These are phyloP conservation scores for Didymosphaeria variabile DNA, from an alignment of 2,329 filamentous ascomycete genomes.

Conservation along the genomic window DNA sequence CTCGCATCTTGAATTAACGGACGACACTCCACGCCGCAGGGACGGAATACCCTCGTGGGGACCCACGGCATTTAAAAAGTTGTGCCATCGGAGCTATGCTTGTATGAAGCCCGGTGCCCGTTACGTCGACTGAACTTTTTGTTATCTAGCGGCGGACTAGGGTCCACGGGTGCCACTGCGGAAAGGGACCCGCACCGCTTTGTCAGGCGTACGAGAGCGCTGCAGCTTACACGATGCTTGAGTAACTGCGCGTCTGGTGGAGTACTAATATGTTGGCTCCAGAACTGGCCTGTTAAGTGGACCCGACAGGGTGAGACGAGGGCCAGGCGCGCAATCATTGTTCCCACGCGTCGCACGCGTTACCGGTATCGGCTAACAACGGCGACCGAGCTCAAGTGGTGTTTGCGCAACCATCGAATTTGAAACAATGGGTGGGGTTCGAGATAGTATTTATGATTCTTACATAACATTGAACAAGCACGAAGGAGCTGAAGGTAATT, in stretches of 20 bases:
- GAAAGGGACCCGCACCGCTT: constrained; percentile 1
- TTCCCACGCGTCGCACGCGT: neutral
- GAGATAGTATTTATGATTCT: neutral
- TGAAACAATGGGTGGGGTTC: neutral
- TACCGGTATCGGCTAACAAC: neutral
- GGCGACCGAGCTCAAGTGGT: neutral
- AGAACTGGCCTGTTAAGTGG: neutral
- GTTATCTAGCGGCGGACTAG: neutral
- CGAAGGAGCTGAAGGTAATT: neutral
- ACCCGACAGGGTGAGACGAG: neutral
- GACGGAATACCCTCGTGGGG: neutral
- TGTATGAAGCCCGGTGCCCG: neutral
- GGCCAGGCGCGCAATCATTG: neutral
- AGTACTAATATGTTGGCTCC: neutral
- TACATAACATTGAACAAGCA: neutral
- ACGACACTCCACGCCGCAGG: neutral
- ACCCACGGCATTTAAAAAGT: neutral
- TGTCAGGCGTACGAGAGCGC: neutral
- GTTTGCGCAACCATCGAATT: neutral
- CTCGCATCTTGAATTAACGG: neutral
- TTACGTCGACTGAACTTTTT: neutral
- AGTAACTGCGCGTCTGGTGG: neutral
- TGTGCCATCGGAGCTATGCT: neutral
- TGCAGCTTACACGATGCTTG: neutral
- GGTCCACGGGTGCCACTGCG: neutral